Conservation (phyloP, 768 basidiomycete species). For the Trametes punicea region DNA sequence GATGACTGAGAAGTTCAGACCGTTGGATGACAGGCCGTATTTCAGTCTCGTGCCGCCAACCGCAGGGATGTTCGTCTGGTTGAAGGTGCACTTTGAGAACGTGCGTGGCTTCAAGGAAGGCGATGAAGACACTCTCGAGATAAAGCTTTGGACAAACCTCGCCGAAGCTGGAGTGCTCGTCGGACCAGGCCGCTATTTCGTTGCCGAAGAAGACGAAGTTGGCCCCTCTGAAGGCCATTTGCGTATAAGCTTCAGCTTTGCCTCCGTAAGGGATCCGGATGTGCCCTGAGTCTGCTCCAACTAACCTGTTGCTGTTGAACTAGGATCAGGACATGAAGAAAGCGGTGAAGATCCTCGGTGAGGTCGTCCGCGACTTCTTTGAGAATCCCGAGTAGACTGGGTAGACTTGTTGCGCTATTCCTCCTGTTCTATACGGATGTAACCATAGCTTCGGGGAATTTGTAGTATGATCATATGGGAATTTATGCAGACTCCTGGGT, state of each 20-base stretch:
- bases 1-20: constrained; percentile 41
- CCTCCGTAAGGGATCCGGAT: constrained; percentile 40
- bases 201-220: constrained; percentile 30
- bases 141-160: constrained; percentile 56
- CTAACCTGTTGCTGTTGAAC: background rate
- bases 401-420: background rate
- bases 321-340: constrained; percentile 41
- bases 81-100: constrained; percentile 61
- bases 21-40: constrained; percentile 26
- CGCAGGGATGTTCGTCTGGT: constrained; percentile 83
- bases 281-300: background rate
- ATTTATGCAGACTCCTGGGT: too few species aligned
- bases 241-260: constrained; percentile 55
- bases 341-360: constrained; percentile 43
- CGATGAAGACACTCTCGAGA: constrained; percentile 45
- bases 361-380: constrained; percentile 44
- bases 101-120: constrained; percentile 40
- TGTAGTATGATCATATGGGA: too few species aligned
- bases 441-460: too few species aligned
- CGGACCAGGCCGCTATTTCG: constrained; percentile 57
- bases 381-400: constrained; percentile 12
- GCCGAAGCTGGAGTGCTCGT: constrained; percentile 62
- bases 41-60: constrained; percentile 74
- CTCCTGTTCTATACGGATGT: background rate
- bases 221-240: constrained; percentile 42